Conservation (phyloP, 345 rosid genomes). For the sweet orange (Citrus sinensis) region DNA sequence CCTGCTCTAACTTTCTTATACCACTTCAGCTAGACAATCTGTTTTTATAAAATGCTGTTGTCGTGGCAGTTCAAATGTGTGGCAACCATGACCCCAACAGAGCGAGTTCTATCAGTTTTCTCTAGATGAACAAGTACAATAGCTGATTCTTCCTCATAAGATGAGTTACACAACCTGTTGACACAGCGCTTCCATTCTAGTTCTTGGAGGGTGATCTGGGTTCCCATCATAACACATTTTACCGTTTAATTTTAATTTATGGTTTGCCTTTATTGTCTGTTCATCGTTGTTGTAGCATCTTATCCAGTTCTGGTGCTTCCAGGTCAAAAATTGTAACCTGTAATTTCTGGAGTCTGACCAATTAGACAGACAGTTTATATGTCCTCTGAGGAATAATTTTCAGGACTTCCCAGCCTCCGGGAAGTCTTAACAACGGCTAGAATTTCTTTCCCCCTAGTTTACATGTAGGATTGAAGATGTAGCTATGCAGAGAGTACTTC, state of each 20-base stretch:
- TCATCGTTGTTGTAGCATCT: conserved; percentile 36
- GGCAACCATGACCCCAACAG: conserved; percentile 55
- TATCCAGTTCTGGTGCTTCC: conserved; percentile 38
- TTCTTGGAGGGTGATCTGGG: conserved; percentile 13
- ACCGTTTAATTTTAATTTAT: not conserved
- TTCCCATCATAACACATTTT: conserved; percentile 11
- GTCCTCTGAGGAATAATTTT: conserved; percentile 17
- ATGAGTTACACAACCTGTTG: not conserved
- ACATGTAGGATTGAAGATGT: conserved; percentile 26
- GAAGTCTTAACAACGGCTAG: conserved; percentile 23
- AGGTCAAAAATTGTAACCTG: conserved; percentile 19
- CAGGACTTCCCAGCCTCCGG: conserved; percentile 14
- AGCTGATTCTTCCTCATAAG: conserved; percentile 17
- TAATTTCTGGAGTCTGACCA: conserved; percentile 27
- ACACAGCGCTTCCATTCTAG: not conserved
- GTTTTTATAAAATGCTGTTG: conserved; percentile 3
- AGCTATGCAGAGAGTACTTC: conserved; percentile 8
- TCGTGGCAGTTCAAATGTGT: conserved; percentile 72
- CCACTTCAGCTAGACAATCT: not conserved
- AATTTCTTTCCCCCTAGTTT: conserved; percentile 2
- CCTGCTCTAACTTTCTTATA: not conserved
- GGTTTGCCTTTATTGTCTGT: not conserved
- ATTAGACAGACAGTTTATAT: conserved; percentile 9
- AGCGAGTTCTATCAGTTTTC: conserved; percentile 58
- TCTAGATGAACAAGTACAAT: conserved; percentile 40